phyloP scores from a whole-genome alignment of 2,329 filamentous ascomycete species.

The Raffaelea albimanens region DNA sequence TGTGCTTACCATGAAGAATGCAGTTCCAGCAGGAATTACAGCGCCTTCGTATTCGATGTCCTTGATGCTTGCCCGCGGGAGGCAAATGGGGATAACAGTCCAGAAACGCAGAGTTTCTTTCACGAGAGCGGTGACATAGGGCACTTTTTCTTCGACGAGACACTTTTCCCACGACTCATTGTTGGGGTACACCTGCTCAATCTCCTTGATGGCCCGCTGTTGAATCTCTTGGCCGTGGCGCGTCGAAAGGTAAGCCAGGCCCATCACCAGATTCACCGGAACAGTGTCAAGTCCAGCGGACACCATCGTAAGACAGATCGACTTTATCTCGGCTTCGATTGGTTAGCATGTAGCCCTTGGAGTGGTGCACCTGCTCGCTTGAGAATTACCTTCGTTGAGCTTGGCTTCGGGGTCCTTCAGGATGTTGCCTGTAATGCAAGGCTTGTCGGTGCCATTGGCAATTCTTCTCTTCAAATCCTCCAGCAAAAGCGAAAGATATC shows the following conservation, averaged over 20 bases:
- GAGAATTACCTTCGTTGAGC: conserved; percentile 3
- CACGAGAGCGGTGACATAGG: conserved; percentile 67
- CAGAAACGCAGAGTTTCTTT: conserved; percentile 73
- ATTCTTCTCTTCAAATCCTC: conserved; percentile 31
- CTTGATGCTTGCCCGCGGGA: conserved; percentile 62
- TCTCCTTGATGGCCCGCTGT: conserved; percentile 56
- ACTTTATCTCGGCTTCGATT: conserved; percentile 58
- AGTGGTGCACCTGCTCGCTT: too few relatives aligned
- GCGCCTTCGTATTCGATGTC: conserved; percentile 60
- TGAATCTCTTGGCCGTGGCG: conserved; percentile 61
- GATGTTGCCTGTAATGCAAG: conserved; percentile 18
- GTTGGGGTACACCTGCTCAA: conserved; percentile 60
- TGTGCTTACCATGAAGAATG: conserved; percentile 55
- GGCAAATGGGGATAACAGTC: conserved; percentile 69
- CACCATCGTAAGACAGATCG: conserved; percentile 67
- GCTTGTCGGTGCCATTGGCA: conserved; percentile 14
- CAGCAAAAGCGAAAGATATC: conserved; percentile 52
- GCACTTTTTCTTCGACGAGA: conserved; percentile 63
- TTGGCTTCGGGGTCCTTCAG: conserved; percentile 15
- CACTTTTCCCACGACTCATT: conserved; percentile 67
- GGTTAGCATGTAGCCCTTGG: too few relatives aligned
- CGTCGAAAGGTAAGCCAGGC: conserved; percentile 62
- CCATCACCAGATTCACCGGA: conserved; percentile 71
- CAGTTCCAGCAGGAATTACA: conserved; percentile 64
- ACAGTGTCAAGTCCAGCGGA: conserved; percentile 75